These are phyloP conservation scores for Echinosophora koreensis DNA, from an alignment of 306 rosid genomes.

Conservation along the genomic window DNA sequence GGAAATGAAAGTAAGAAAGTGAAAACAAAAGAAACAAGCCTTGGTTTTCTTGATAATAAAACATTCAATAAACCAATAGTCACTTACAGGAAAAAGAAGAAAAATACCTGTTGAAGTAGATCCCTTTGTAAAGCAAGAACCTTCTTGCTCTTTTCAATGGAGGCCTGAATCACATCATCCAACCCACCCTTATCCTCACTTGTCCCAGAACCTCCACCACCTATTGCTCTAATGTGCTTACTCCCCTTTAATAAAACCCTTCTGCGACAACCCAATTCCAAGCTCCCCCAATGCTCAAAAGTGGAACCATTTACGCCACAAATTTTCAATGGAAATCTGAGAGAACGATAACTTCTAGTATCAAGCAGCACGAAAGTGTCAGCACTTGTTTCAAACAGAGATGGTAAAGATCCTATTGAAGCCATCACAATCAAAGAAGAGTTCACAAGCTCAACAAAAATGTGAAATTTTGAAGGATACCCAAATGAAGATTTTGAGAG, in stretches of 20 bases:
- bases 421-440: slow-evolving; percentile 57
- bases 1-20: no score
- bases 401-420: slow-evolving; percentile 62
- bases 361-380: slow-evolving; percentile 51
- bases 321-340: slow-evolving; percentile 38
- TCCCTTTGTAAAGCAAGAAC: slow-evolving; percentile 81
- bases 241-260: slow-evolving; percentile 54
- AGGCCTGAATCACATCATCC: slow-evolving; percentile 67
- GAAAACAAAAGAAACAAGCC: no score
- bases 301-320: slow-evolving; percentile 35
- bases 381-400: slow-evolving; percentile 55
- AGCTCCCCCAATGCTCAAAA: slow-evolving; percentile 36
- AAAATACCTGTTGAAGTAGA: slow-evolving; percentile 80
- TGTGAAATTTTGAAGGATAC: slow-evolving; percentile 34
- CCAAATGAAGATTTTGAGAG: slow-evolving; percentile 7
- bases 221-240: slow-evolving; percentile 55
- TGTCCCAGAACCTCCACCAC: slow-evolving; percentile 45
- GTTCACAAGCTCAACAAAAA: not conserved
- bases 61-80: no score
- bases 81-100: no score
- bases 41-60: no score
- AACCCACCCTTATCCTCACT: slow-evolving; percentile 59
- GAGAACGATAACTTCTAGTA: slow-evolving; percentile 35
- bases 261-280: no score
- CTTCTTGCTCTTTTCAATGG: slow-evolving; percentile 87